Percentiles rank a stretch among this genome's conserved stretches.
Evolutionary conservation across 257 asterid species (phyloP).

Genomic region (Avicennia marina): DNA sequence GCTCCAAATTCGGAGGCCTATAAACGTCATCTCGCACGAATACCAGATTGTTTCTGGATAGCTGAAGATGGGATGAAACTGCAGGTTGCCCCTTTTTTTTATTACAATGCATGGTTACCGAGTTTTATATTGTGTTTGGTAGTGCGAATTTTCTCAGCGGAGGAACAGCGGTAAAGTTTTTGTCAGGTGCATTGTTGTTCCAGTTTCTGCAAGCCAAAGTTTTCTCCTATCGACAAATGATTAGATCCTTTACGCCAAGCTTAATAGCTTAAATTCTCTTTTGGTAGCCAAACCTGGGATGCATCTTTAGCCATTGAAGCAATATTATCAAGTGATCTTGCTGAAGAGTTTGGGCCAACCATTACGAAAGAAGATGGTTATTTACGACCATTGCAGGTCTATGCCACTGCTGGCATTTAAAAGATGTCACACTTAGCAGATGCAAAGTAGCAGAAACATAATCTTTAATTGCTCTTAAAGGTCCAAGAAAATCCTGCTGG

Average conservation of each 20-base stretch:
- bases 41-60: slow-evolving; percentile 40
- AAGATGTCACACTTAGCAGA: neutral
- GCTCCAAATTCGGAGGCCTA: slow-evolving; percentile 37
- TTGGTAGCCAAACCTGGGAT: slow-evolving; percentile 52
- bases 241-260: neutral
- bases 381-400: slow-evolving; percentile 44
- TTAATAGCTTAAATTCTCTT: neutral
- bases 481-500: slow-evolving; percentile 35
- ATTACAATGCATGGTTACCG: no score
- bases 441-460: neutral
- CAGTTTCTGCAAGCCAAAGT: neutral
- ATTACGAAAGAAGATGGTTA: slow-evolving; percentile 38
- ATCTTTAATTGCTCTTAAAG: slow-evolving; percentile 8
- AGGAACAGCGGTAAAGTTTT: neutral
- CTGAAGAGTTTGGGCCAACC: slow-evolving; percentile 24
- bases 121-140: no score
- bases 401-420: neutral
- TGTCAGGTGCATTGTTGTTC: neutral
- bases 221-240: neutral
- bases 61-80: slow-evolving; percentile 54
- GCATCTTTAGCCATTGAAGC: slow-evolving; percentile 40
- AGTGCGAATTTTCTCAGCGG: neutral
- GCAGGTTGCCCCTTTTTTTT: slow-evolving; percentile 21
- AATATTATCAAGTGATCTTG: slow-evolving; percentile 31
- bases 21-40: slow-evolving; percentile 36